Base-by-base conservation (phyloP, 352 stramenopile genomes). In the Globisporangium okanoganense region DNA sequence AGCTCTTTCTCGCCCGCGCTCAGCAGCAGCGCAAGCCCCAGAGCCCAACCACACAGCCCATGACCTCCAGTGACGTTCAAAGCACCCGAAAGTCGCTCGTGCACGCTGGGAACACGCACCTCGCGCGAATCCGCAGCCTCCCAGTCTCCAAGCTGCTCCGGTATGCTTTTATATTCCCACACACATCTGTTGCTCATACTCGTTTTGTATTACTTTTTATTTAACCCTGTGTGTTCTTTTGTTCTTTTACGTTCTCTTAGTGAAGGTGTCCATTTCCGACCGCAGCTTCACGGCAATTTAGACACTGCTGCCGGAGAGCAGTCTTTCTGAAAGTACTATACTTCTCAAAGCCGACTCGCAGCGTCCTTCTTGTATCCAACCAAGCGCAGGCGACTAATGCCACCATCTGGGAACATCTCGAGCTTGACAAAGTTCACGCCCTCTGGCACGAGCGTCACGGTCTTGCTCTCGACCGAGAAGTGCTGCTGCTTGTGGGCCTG, bases 381-480 rank as follows among this genome's bases (percentile, higher is more conserved):
- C 20, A 97, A 67, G 9, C 93, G 78, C 9, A 98, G 76, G 24
- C 94, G 82, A 56, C 87, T 97, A 22, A 98, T 87, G 24, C 94
- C 94, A 16, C 95, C 96, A 74, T 98, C 94, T 0, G 93, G 94
- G 67, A 94, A 98, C 67, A 98, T 98, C 56, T 87, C 92, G 0
- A 98, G 76, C 64, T 88, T 90, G 25, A 98, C 64, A 67, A 98
- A 96, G 53, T 95, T 97, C n/a, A 98, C 73, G 18, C 76, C 70
- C 31, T 73, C 67, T 1, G 67, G 61, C 38, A 85, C 64, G 41
- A 90, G 75, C 2, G 73, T 65, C n/a, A 97, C 73, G 5, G 72
- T 80, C 22, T 73, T 72, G 12, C 77, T 65, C 8, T 63, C 66
- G 22, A 89, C 75, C 0, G 74, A 82, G 65, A 98, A 98, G 22